A percentile compares a stretch with the other conserved stretches of the same genome.
Conservation (phyloP, 306 rosid species). For the Sicyos baderoa region DNA sequence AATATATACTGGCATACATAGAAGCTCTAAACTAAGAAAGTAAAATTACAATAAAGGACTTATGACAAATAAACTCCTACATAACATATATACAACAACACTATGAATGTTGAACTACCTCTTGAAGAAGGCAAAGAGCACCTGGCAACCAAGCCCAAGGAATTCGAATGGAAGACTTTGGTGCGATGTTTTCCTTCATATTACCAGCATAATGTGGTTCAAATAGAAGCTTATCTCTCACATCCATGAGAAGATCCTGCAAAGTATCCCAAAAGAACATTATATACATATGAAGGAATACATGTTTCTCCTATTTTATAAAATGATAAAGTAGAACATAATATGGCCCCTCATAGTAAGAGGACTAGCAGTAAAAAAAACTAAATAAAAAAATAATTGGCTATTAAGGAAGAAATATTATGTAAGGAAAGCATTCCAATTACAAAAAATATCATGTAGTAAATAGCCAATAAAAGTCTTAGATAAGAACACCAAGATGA, state of each 20-base stretch:
- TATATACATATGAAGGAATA: conserved; percentile 1
- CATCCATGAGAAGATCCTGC: conserved; percentile 84
- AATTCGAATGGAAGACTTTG: conserved; percentile 65
- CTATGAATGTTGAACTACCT: conserved; percentile 37
- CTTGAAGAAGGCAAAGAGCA: conserved; percentile 95
- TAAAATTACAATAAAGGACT: no score
- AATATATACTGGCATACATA: no score
- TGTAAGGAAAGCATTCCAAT: no score
- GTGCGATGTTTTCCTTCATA: conserved; percentile 67
- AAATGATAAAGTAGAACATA: background rate
- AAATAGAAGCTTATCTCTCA: conserved; percentile 93
- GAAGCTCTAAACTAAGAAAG: no score
- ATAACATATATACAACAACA: no score
- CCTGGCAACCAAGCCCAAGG: conserved; percentile 91
- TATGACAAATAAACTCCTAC: no score
- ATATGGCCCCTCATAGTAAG: background rate
- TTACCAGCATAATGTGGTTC: conserved; percentile 92
- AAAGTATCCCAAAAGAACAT: conserved; percentile 20
- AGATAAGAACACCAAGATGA: no score
- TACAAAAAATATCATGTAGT: no score
- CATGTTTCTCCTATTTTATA: background rate
- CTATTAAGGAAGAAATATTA: background rate
- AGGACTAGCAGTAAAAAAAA: background rate
- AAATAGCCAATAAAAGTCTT: no score
- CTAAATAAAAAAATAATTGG: background rate